Conservation (phyloP, 768 basidiomycete species). For the Nidularia pulvinata region DNA sequence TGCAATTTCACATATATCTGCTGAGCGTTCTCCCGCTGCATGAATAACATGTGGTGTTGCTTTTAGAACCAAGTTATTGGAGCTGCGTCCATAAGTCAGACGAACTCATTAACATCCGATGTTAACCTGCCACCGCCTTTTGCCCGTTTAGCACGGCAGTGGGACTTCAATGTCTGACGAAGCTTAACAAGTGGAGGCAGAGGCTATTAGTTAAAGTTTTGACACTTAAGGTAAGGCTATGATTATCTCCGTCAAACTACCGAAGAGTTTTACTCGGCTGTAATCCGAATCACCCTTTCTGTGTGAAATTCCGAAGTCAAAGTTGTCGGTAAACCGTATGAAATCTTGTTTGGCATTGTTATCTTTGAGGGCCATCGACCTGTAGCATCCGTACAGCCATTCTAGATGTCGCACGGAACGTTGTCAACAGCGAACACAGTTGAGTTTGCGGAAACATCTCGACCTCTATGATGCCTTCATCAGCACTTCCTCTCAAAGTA, state of each 20-base stretch:
- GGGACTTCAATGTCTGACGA: neutral
- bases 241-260: neutral
- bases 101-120: too few species aligned
- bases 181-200: neutral
- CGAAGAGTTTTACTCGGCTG: neutral
- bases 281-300: neutral
- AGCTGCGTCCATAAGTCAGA: too few species aligned
- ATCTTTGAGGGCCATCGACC: neutral
- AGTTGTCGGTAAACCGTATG: neutral
- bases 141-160: too few species aligned
- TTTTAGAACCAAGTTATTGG: too few species aligned
- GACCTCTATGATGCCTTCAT: slow-evolving; percentile 33
- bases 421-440: too few species aligned
- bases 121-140: too few species aligned
- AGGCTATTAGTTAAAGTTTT: neutral
- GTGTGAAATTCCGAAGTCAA: neutral
- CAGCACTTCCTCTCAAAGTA: slow-evolving; percentile 70
- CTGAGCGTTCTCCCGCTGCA: too few species aligned
- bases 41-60: too few species aligned
- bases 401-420: too few species aligned
- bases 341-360: neutral
- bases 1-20: too few species aligned
- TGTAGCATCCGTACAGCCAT: too few species aligned
- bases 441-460: too few species aligned
- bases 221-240: neutral